Percentiles rank a stretch among this genome's conserved stretches.
Conservation (phyloP, 768 basidiomycete species). For the Kwoniella heveanensis region DNA sequence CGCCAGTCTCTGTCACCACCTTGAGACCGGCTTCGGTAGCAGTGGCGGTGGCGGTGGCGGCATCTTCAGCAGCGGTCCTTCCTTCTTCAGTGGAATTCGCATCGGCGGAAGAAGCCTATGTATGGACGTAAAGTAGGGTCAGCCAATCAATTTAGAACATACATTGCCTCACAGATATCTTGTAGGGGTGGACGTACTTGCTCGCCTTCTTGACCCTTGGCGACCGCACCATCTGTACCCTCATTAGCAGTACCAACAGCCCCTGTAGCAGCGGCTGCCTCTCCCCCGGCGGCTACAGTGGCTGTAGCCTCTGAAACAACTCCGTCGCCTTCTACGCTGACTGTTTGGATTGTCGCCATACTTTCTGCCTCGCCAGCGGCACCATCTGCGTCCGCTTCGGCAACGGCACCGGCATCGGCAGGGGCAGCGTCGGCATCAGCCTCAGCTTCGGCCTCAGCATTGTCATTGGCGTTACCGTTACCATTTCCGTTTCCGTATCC, state of each 20-base stretch:
- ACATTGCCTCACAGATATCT: no score
- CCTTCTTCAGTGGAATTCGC: no score
- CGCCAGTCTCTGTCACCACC: neutral
- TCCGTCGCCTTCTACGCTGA: neutral
- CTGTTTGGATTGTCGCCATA: neutral
- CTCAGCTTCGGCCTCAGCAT: neutral
- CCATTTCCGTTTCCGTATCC: slow-evolving; percentile 1
- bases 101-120: no score
- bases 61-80: neutral
- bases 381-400: neutral
- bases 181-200: neutral
- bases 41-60: neutral
- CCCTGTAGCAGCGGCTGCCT: neutral
- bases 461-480: neutral
- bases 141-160: no score
- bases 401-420: neutral
- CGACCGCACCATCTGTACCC: neutral
- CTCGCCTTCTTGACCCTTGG: neutral
- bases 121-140: no score
- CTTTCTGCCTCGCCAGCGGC: neutral
- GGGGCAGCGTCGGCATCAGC: neutral
- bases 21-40: slow-evolving; percentile 1
- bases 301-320: neutral
- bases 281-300: neutral
- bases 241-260: neutral